Evolutionary conservation across 352 stramenopile species (phyloP).

Genomic region (Phytophthora europaea): DNA sequence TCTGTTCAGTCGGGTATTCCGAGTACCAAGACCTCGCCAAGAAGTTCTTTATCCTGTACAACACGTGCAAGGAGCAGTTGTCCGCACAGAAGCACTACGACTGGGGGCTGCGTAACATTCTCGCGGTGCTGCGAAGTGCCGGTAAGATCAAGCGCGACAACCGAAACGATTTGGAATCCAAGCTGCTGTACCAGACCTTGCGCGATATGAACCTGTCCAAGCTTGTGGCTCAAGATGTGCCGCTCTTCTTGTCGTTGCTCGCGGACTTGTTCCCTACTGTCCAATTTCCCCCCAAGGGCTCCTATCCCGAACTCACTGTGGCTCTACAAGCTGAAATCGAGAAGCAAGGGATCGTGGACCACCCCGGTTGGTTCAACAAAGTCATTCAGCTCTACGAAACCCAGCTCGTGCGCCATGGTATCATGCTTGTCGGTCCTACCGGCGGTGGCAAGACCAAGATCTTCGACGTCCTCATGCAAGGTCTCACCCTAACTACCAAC

Average conservation of each 20-base stretch:
- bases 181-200: constrained; percentile 91
- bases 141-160: constrained; percentile 94
- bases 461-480: constrained; percentile 95
- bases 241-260: constrained; percentile 97
- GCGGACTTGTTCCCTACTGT: constrained; percentile 97
- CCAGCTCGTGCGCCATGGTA: constrained; percentile 97
- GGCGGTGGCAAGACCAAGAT: constrained; percentile 98
- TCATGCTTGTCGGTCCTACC: constrained; percentile 98
- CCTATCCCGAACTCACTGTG: constrained; percentile 96
- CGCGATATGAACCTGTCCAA: constrained; percentile 99
- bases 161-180: constrained; percentile 88
- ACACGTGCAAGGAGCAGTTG: constrained; percentile 93
- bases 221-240: constrained; percentile 98
- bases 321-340: constrained; percentile 92
- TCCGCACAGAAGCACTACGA: constrained; percentile 95
- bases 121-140: constrained; percentile 89
- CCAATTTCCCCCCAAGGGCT: constrained; percentile 91
- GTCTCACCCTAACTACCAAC: constrained; percentile 93
- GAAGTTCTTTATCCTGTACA: constrained; percentile 95
- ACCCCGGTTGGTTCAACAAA: constrained; percentile 94
- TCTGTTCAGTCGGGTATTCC: constrained; percentile 95
- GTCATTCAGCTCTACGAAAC: constrained; percentile 99
- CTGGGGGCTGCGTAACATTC: constrained; percentile 93
- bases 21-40: constrained; percentile 93
- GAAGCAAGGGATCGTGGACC: constrained; percentile 91